phyloP scores from a whole-genome alignment of 129 eudicot species.

The Flaveria sonorensis region DNA sequence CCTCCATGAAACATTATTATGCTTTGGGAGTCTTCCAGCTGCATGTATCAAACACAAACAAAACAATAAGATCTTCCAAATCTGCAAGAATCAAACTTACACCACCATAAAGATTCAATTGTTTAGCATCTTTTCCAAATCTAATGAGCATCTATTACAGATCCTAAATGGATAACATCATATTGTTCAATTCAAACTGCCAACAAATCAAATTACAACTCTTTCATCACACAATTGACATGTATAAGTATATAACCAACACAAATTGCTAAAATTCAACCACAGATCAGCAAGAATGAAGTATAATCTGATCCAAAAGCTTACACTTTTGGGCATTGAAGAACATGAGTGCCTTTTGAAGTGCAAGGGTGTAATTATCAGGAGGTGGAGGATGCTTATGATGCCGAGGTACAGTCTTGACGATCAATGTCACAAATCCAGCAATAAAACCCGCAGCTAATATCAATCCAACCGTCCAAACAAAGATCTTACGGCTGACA shows the following conservation, averaged over 20 bases:
- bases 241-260: not conserved
- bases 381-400: slow-evolving; percentile 62
- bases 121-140: not conserved
- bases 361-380: slow-evolving; percentile 84
- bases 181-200: no score
- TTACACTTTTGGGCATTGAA: slow-evolving; percentile 65
- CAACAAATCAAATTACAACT: not conserved
- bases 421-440: slow-evolving; percentile 63
- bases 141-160: no score
- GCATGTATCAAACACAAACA: slow-evolving; percentile 29
- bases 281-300: no score
- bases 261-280: not conserved
- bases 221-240: not conserved
- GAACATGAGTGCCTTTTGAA: slow-evolving; percentile 78
- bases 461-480: slow-evolving; percentile 75
- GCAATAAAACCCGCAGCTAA: slow-evolving; percentile 69
- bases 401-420: slow-evolving; percentile 66
- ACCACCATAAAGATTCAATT: not conserved
- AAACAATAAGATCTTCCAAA: not conserved
- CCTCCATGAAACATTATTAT: slow-evolving; percentile 94
- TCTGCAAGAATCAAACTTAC: not conserved
- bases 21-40: slow-evolving; percentile 87
- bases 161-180: no score
- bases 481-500: slow-evolving; percentile 76
- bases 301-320: not conserved